These are phyloP conservation scores for Hamamelis virginiana DNA, from an alignment of 164 flowering plant species.

Conservation along the genomic window DNA sequence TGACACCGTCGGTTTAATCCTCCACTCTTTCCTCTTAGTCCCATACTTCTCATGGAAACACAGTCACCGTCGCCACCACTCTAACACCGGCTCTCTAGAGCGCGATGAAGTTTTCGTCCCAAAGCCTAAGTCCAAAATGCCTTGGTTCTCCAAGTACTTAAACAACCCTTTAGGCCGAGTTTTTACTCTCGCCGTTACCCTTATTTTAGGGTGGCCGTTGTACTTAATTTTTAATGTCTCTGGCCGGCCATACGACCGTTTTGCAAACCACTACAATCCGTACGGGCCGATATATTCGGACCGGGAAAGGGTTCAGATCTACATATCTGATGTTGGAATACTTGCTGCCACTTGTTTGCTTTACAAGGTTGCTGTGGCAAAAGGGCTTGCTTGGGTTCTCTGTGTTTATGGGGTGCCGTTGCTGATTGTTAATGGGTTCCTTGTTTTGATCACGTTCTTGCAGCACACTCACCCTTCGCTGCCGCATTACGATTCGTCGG, in stretches of 20 bases:
- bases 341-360: slow-evolving; percentile 17
- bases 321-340: slow-evolving; percentile 33
- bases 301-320: slow-evolving; percentile 36
- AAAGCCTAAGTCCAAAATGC: slow-evolving; percentile 20
- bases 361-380: slow-evolving; percentile 14
- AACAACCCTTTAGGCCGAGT: slow-evolving; percentile 41
- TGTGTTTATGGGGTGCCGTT: slow-evolving; percentile 35
- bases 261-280: slow-evolving; percentile 41
- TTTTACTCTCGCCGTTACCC: slow-evolving; percentile 18
- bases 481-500: slow-evolving; percentile 40
- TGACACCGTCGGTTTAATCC: slow-evolving; percentile 42
- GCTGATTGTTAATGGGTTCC: slow-evolving; percentile 37
- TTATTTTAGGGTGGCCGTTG: slow-evolving; percentile 40
- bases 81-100: slow-evolving; percentile 45
- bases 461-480: slow-evolving; percentile 45
- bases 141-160: slow-evolving; percentile 35
- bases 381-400: slow-evolving; percentile 34
- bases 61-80: slow-evolving; percentile 55
- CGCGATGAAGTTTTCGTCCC: slow-evolving; percentile 52
- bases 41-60: slow-evolving; percentile 55
- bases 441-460: slow-evolving; percentile 37
- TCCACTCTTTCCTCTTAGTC: slow-evolving; percentile 41
- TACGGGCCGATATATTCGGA: slow-evolving; percentile 34
- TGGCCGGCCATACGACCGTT: slow-evolving; percentile 36
- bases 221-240: slow-evolving; percentile 42